phyloP scores from a whole-genome alignment of 1,139 yeast species.

The Saccharomycopsis hybrid region DNA sequence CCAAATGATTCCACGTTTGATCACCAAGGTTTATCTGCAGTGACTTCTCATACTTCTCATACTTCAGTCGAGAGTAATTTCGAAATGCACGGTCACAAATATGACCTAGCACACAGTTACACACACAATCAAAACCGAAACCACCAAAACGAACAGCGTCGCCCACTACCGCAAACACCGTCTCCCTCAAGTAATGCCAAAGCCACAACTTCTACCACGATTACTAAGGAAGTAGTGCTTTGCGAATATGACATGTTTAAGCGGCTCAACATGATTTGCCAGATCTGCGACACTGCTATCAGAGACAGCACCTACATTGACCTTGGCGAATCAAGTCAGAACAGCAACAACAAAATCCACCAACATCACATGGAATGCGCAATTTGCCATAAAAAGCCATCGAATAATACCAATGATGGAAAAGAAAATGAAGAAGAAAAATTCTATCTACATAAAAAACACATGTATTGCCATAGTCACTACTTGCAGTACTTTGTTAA shows the following conservation, averaged over 20 bases:
- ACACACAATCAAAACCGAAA: no score
- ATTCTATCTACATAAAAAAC: slow-evolving; percentile 5
- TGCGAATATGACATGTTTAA: slow-evolving; percentile 15
- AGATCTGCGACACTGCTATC: slow-evolving; percentile 11
- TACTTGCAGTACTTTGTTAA: slow-evolving; percentile 8
- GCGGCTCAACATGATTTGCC: slow-evolving; percentile 11
- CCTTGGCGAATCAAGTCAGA: no score
- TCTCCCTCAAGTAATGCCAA: no score
- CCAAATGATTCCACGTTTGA: slow-evolving; percentile 14
- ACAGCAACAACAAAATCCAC: slow-evolving; percentile 7
- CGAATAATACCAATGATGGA: neutral
- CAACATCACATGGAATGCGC: slow-evolving; percentile 10
- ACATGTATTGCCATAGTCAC: slow-evolving; percentile 10
- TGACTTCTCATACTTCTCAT: slow-evolving; percentile 1
- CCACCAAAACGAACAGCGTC: no score
- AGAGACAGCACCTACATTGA: slow-evolving; percentile 5
- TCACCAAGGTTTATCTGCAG: neutral
- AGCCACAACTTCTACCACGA: neutral
- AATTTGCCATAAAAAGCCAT: slow-evolving; percentile 11
- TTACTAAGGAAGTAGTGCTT: slow-evolving; percentile 9
- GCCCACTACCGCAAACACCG: no score
- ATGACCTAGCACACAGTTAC: neutral
- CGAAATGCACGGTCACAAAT: neutral
- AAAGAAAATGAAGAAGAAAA: neutral
- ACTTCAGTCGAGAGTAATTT: no score